phyloP scores from a whole-genome alignment of 805 yeast species.

The Zygotorulaspora florentina region DNA sequence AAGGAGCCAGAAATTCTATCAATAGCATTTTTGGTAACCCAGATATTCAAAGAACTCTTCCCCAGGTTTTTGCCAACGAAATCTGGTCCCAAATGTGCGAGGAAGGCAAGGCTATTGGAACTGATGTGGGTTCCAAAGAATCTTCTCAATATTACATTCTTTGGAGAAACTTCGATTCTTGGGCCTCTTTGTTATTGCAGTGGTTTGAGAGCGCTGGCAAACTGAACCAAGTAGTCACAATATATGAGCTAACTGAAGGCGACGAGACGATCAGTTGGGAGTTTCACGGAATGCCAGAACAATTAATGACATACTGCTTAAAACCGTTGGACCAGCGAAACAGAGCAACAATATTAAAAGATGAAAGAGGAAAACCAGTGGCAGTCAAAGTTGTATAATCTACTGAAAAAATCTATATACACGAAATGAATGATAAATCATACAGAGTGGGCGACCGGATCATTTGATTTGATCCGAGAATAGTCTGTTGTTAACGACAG shows the following conservation, averaged over 20 bases:
- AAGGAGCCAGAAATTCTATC: conserved; percentile 16
- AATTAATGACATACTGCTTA: conserved; percentile 50
- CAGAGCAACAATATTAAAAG: conserved; percentile 68
- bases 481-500: conserved; percentile 50
- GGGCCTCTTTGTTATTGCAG: conserved; percentile 62
- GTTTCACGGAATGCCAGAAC: conserved; percentile 59
- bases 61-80: conserved; percentile 49
- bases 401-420: conserved; percentile 4
- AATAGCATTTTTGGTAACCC: conserved; percentile 47
- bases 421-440: conserved; percentile 4
- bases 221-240: conserved; percentile 66
- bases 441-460: not conserved
- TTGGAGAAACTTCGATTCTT: conserved; percentile 65
- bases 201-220: conserved; percentile 81
- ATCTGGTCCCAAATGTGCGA: conserved; percentile 56
- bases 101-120: conserved; percentile 54
- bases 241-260: conserved; percentile 72
- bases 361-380: conserved; percentile 58
- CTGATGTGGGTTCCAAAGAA: conserved; percentile 32
- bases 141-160: conserved; percentile 42
- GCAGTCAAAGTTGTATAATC: conserved; percentile 68
- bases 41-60: conserved; percentile 49
- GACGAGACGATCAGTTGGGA: conserved; percentile 54
- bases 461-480: conserved; percentile 19
- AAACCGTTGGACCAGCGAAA: conserved; percentile 60